Evolutionary conservation across 352 stramenopile species (phyloP), one percentile per base, ranked within the genome.

Genomic region (Phytophthora colocasiae): DNA sequence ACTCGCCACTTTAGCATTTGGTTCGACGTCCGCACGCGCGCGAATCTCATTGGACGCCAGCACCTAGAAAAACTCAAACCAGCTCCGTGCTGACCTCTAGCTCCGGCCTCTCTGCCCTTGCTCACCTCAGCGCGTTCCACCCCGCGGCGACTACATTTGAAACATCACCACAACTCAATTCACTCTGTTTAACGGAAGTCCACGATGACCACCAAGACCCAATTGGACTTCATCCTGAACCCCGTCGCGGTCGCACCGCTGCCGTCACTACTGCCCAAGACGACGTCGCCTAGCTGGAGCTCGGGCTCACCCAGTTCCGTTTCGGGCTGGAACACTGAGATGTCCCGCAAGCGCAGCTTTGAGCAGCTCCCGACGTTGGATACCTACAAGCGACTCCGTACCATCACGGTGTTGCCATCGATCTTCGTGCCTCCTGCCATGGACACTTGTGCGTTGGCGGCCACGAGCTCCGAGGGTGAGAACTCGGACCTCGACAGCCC

Each of bases 401-500:
- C 29, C 15, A 24, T 12, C 4, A n/a, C 40, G 41, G 19, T 50
- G 38, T 43, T 78, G 4, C 65, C 69, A 9, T 75, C 67, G 22
- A 55, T 77, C 19, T 73, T 70, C 52, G 40, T 55, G 17, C 74
- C 63, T 9, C 55, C 58, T 29, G 65, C 41, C 12, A 50, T 62
- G 10, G 53, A 66, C 49, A 66, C 56, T 46, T 56, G 57, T 45
- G 38, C 36, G 22, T 66, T 47, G 4, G 57, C 52, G 22, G 58
- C 46, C 24, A 75, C 66, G 19, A 73, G 58, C 32, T 77, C 58
- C 15, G 70, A 78, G 51, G 49, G 61, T 26, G 67, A 81, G 27
- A 57, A n/a, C 32, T 80, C 73, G n/a, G 66, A 77, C 34, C 41
- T 70, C 24, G 71, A 80, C 26, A 64, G 67, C 15, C 57, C 60